These are phyloP conservation scores for Trichoderma sp. DNA, from an alignment of 2,329 filamentous ascomycete genomes.

Conservation along the genomic window DNA sequence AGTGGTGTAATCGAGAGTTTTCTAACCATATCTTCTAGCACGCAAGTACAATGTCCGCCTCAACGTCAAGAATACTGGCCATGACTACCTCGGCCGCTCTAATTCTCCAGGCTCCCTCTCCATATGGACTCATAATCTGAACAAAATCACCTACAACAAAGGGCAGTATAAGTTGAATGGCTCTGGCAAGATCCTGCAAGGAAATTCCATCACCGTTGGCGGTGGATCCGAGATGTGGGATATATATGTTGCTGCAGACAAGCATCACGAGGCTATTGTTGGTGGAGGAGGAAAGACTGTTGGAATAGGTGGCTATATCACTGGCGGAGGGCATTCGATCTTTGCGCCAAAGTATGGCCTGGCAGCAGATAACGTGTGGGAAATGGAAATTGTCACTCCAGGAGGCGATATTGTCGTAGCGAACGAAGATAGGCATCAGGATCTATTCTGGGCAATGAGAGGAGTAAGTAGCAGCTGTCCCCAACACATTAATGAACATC, in stretches of 20 bases:
- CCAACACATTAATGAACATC: no score
- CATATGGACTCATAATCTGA: slow-evolving; percentile 52
- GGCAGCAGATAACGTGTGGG: slow-evolving; percentile 60
- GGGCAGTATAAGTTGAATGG: slow-evolving; percentile 42
- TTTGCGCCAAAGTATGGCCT: slow-evolving; percentile 54
- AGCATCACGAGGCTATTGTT: slow-evolving; percentile 48
- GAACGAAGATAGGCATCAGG: slow-evolving; percentile 51
- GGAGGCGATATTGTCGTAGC: slow-evolving; percentile 48
- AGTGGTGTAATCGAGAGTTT: slow-evolving; percentile 22
- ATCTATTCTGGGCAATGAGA: slow-evolving; percentile 63
- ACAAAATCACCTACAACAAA: slow-evolving; percentile 36
- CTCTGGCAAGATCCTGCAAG: slow-evolving; percentile 40
- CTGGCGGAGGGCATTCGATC: slow-evolving; percentile 59
- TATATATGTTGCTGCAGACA: slow-evolving; percentile 44
- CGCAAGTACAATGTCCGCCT: slow-evolving; percentile 43
- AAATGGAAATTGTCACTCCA: slow-evolving; percentile 56
- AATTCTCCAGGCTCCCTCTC: slow-evolving; percentile 50
- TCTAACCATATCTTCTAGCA: slow-evolving; percentile 36
- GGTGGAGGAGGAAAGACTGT: slow-evolving; percentile 56
- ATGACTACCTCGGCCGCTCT: slow-evolving; percentile 46
- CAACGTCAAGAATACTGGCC: slow-evolving; percentile 40
- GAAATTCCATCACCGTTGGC: slow-evolving; percentile 50
- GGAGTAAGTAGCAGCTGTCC: slow-evolving; percentile 42
- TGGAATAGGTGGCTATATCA: slow-evolving; percentile 58
- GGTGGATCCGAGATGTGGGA: slow-evolving; percentile 53